Evolutionary conservation across 73 alveolate genomes (phyloP).

Genomic region (Stentor coeruleus): DNA sequence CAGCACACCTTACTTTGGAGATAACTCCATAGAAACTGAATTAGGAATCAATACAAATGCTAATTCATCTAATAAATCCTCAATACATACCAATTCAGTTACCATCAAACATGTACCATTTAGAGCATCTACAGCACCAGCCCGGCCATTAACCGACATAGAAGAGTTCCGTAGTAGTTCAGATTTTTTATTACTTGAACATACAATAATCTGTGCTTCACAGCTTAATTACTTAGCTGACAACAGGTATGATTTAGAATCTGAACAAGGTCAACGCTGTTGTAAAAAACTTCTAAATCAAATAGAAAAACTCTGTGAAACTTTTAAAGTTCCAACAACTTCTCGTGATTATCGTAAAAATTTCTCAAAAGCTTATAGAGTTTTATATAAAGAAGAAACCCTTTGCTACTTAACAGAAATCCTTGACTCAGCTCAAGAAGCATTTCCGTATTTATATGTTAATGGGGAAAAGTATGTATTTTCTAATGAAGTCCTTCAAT

Average conservation of each 20-base stretch:
- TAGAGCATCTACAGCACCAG: constrained; percentile 85
- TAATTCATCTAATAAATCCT: no score
- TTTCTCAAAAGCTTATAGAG: constrained; percentile 84
- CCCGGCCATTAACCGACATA: constrained; percentile 78
- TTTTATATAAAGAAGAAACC: constrained; percentile 78
- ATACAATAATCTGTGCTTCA: constrained; percentile 55
- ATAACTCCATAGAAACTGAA: no score
- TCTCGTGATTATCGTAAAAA: constrained; percentile 83
- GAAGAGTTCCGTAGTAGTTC: no score
- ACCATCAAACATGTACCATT: no score
- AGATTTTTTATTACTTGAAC: constrained; percentile 67
- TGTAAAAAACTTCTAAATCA: constrained; percentile 71
- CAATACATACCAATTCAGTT: no score
- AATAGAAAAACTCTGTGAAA: constrained; percentile 68
- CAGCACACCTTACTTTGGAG: no score
- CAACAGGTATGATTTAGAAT: constrained; percentile 76
- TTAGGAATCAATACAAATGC: no score
- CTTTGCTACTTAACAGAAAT: constrained; percentile 90
- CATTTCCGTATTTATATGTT: constrained; percentile 83
- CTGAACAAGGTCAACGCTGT: constrained; percentile 83
- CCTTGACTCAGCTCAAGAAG: constrained; percentile 91
- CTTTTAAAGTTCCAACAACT: constrained; percentile 26
- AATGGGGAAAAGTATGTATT: constrained; percentile 91
- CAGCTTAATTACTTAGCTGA: constrained; percentile 58
- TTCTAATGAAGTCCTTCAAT: constrained; percentile 82